Base-by-base conservation (phyloP, 1,284 basidiomycete species). In the Moesziomyces sp. region DNA sequence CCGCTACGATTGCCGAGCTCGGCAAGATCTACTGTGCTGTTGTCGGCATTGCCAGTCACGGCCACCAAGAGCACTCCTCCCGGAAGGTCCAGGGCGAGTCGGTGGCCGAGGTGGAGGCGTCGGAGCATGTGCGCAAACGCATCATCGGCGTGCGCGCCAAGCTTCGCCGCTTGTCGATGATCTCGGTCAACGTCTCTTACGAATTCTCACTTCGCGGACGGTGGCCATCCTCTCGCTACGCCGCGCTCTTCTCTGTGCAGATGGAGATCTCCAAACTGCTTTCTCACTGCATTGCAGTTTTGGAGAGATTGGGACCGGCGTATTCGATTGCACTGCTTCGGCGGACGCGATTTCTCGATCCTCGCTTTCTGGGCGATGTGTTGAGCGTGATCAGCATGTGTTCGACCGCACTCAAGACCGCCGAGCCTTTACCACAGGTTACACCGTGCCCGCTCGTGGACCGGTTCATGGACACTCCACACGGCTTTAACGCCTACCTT, bases 381-480 rank as follows among this genome's bases (percentile, higher is more conserved):
- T 63, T 78, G 30, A 40, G 51, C 24, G 58, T 92, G 88, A 68
- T 78, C 35, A 52, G 44, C 18, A 82, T 85, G 80, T 70, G 85
- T 83, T 83, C 85, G 0, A 83, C 85, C 0, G 88, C 92, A 1
- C 85, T 95, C 34, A 88, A 90, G n/a, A 91, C 90, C 0, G 93
- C 91, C 5, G 86, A 86, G 14, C 89, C 93, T 0, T 85, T 95
- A 19, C 93, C 93, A 0, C 93, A 95, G 79, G 91, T 94, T 48
- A 93, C 92, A 0, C 92, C 93, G 0, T 91, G 90, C 71, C 93
- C 93, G 0, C 86, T 94, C 3, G 85, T 93, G 0, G 90, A 93
- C 76, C 87, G 92, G 9, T 92, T 92, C 77, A 55, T 76, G 47
- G 58, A 67, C 13, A 59, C 64, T 7, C 60, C 68, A 18, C 87